These are phyloP conservation scores for Sporisorium iseilematis-ciliati DNA, from an alignment of 1,284 basidiomycete species.

Conservation along the genomic window DNA sequence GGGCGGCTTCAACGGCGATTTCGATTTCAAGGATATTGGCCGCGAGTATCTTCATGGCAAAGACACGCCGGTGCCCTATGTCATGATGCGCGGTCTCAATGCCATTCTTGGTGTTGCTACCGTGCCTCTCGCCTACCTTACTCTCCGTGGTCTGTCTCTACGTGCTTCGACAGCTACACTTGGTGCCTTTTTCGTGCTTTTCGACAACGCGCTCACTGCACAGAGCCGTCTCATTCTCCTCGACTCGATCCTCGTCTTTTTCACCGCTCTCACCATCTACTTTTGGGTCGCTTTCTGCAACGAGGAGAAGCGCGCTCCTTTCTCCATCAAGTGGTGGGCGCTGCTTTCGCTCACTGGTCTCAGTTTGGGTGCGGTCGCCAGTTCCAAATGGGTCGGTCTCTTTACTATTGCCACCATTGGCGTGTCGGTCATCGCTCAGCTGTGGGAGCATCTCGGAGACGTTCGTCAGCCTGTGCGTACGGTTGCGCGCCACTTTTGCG, in stretches of 20 bases:
- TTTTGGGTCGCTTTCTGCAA: conserved; percentile 91
- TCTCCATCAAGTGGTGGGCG: conserved; percentile 89
- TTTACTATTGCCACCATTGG: conserved; percentile 98
- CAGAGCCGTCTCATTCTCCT: conserved; percentile 97
- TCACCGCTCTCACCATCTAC: conserved; percentile 89
- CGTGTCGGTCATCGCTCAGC: conserved; percentile 82
- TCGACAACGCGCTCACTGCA: conserved; percentile 95
- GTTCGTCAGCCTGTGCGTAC: conserved; percentile 80
- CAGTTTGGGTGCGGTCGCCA: conserved; percentile 88
- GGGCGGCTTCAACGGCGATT: conserved; percentile 90
- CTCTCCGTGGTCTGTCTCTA: conserved; percentile 91
- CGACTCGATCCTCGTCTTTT: conserved; percentile 96
- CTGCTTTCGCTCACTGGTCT: conserved; percentile 91
- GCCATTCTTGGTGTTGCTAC: conserved; percentile 89
- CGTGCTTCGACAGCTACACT: conserved; percentile 84
- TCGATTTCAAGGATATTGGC: conserved; percentile 97
- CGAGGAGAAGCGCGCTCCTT: conserved; percentile 81
- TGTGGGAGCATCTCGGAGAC: conserved; percentile 93
- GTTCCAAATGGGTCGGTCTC: conserved; percentile 98
- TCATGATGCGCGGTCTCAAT: conserved; percentile 93
- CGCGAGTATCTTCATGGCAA: conserved; percentile 64
- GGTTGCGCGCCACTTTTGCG: conserved; percentile 86
- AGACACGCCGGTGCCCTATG: conserved; percentile 82
- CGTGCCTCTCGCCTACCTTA: conserved; percentile 91
- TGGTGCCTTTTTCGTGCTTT: conserved; percentile 89